These are phyloP conservation scores for Fulvia fulva DNA, from an alignment of 2,329 filamentous ascomycete species.

Conservation along the genomic window DNA sequence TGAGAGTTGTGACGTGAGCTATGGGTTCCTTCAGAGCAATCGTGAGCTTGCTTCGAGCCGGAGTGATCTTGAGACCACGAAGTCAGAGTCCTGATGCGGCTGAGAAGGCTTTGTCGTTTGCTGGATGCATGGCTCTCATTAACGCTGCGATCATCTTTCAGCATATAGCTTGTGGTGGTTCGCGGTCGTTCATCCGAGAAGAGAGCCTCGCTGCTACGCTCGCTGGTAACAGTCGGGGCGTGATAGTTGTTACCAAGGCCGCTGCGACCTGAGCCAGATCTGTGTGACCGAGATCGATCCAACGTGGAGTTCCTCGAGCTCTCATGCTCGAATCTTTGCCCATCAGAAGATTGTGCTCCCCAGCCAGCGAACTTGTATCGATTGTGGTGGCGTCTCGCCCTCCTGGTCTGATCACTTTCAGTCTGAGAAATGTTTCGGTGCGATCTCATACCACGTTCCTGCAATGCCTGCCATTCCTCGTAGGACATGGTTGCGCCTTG, in stretches of 20 bases:
- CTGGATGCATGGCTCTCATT: not conserved
- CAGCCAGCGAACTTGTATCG: conserved; percentile 17
- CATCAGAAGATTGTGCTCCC: conserved; percentile 7
- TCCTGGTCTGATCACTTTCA: conserved; percentile 16
- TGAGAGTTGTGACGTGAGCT: not conserved
- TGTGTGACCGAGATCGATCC: not conserved
- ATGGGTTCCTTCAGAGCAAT: not conserved
- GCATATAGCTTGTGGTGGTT: not conserved
- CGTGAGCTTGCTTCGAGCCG: not conserved
- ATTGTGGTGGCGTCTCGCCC: conserved; percentile 10
- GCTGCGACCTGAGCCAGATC: not conserved
- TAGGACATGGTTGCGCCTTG: conserved; percentile 26
- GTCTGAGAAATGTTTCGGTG: conserved; percentile 22
- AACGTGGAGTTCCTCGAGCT: not conserved
- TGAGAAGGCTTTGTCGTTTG: not conserved
- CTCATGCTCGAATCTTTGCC: not conserved
- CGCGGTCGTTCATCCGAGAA: conserved; percentile 1
- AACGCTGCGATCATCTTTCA: not conserved
- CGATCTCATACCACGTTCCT: conserved; percentile 15
- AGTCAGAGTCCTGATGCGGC: conserved; percentile 1
- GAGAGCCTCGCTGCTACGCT: conserved; percentile 5
- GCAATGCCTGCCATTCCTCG: conserved; percentile 28
- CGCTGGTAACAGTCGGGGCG: conserved; percentile 6
- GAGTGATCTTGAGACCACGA: not conserved
- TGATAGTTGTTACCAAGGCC: conserved; percentile 3